phyloP scores from a whole-genome alignment of 2,329 filamentous ascomycete genomes.

The Plenodomus lindquistii region DNA sequence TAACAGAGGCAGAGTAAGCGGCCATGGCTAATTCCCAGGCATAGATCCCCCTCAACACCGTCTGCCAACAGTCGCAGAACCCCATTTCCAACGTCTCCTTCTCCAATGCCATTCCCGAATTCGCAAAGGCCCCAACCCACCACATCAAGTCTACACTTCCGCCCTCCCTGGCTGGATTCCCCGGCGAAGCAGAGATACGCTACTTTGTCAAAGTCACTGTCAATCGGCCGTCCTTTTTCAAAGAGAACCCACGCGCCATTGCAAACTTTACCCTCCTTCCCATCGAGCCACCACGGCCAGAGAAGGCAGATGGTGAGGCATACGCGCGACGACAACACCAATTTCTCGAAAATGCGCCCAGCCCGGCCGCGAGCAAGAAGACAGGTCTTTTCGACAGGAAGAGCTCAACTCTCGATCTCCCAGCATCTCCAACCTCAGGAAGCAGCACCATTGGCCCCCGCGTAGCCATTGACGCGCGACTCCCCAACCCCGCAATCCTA shows the following conservation, averaged over 20 bases:
- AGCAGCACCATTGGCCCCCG: slow-evolving; percentile 43
- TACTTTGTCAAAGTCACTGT: slow-evolving; percentile 98
- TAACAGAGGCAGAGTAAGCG: neutral
- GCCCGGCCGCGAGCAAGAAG: slow-evolving; percentile 53
- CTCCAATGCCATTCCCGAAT: slow-evolving; percentile 48
- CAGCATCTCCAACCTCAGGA: slow-evolving; percentile 24
- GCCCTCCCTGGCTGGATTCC: slow-evolving; percentile 85
- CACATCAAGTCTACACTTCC: slow-evolving; percentile 88
- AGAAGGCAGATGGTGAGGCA: slow-evolving; percentile 71
- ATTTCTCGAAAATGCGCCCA: slow-evolving; percentile 50
- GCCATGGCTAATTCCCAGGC: neutral
- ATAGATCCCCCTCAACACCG: slow-evolving; percentile 69
- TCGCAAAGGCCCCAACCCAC: slow-evolving; percentile 51
- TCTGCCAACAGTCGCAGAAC: slow-evolving; percentile 54
- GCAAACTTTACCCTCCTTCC: slow-evolving; percentile 79
- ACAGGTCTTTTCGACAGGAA: slow-evolving; percentile 62
- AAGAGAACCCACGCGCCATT: slow-evolving; percentile 76
- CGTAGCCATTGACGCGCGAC: slow-evolving; percentile 77
- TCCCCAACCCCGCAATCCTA: slow-evolving; percentile 85
- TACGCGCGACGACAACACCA: slow-evolving; percentile 77
- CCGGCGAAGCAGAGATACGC: slow-evolving; percentile 82
- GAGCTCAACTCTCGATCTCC: slow-evolving; percentile 24
- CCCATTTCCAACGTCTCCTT: slow-evolving; percentile 50
- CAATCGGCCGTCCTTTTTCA: slow-evolving; percentile 83
- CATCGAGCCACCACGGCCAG: slow-evolving; percentile 81